Conservation (phyloP, 2,329 filamentous ascomycete species). For the Chrysoporthe puriensis region DNA sequence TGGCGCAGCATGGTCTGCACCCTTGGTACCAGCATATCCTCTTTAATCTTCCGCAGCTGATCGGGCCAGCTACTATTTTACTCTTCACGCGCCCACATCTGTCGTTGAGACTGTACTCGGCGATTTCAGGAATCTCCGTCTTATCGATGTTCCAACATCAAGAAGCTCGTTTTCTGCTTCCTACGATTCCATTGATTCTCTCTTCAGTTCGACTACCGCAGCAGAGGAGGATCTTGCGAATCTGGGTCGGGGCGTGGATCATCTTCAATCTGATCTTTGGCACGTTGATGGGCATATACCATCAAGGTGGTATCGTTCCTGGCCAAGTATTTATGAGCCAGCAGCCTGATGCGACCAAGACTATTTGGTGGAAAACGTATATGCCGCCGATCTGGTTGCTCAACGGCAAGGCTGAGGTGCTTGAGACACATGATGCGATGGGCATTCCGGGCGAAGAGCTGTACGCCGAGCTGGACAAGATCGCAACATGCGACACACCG, state of each 20-base stretch:
- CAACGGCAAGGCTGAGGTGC: constrained; percentile 72
- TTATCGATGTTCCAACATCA: constrained; percentile 79
- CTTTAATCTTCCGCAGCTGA: constrained; percentile 70
- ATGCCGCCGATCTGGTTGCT: constrained; percentile 80
- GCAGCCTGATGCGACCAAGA: constrained; percentile 69
- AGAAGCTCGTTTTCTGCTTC: constrained; percentile 77
- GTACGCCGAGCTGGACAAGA: constrained; percentile 58
- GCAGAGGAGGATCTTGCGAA: constrained; percentile 50
- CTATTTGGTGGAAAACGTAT: constrained; percentile 87
- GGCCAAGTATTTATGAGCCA: constrained; percentile 75
- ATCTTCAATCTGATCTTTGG: constrained; percentile 71
- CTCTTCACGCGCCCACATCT: constrained; percentile 61
- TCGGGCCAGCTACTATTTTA: constrained; percentile 70
- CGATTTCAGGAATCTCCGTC: constrained; percentile 70
- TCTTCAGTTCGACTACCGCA: constrained; percentile 72
- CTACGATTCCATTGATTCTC: constrained; percentile 75
- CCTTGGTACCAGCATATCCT: constrained; percentile 78
- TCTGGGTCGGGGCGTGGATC: constrained; percentile 67
- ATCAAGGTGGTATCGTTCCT: constrained; percentile 78
- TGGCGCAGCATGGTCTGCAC: constrained; percentile 76
- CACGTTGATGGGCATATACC: constrained; percentile 77
- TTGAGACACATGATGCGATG: constrained; percentile 76
- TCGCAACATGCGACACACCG: constrained; percentile 66
- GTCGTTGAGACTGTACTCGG: constrained; percentile 70
- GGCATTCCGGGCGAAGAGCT: constrained; percentile 66